phyloP scores from a whole-genome alignment of 2,329 filamentous ascomycete species.

The Colletotrichum sp. region DNA sequence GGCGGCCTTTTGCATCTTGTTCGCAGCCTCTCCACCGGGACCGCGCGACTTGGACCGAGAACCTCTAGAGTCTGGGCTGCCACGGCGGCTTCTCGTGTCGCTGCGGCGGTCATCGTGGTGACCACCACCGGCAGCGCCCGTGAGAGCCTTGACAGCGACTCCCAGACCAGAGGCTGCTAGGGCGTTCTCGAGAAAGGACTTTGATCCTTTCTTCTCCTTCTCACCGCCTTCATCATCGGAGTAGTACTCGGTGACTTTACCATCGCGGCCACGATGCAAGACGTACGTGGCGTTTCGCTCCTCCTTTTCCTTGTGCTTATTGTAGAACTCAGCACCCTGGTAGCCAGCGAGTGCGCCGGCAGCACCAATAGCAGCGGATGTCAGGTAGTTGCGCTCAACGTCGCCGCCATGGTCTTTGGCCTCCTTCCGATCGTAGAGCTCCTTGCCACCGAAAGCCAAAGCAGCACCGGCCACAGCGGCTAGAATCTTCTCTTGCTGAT shows the following conservation, averaged over 20 bases:
- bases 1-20: slow-evolving; percentile 82
- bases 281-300: slow-evolving; percentile 60
- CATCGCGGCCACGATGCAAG: slow-evolving; percentile 59
- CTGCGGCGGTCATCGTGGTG: slow-evolving; percentile 46
- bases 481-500: slow-evolving; percentile 70
- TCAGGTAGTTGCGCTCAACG: slow-evolving; percentile 62
- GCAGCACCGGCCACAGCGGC: slow-evolving; percentile 70
- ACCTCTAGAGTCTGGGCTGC: slow-evolving; percentile 39
- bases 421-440: slow-evolving; percentile 68
- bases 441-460: slow-evolving; percentile 69
- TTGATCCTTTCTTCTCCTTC: slow-evolving; percentile 64
- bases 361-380: slow-evolving; percentile 66
- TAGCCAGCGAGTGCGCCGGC: slow-evolving; percentile 70
- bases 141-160: slow-evolving; percentile 64
- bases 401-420: slow-evolving; percentile 54
- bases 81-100: slow-evolving; percentile 37
- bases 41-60: slow-evolving; percentile 61
- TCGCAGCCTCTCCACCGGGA: slow-evolving; percentile 48
- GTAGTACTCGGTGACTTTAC: slow-evolving; percentile 58
- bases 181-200: slow-evolving; percentile 68
- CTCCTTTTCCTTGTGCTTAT: slow-evolving; percentile 61
- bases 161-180: slow-evolving; percentile 67
- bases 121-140: slow-evolving; percentile 51
- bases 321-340: slow-evolving; percentile 67
- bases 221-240: slow-evolving; percentile 57